phyloP scores from a whole-genome alignment of 2,329 filamentous ascomycete genomes.

The Botrytis medusae region DNA sequence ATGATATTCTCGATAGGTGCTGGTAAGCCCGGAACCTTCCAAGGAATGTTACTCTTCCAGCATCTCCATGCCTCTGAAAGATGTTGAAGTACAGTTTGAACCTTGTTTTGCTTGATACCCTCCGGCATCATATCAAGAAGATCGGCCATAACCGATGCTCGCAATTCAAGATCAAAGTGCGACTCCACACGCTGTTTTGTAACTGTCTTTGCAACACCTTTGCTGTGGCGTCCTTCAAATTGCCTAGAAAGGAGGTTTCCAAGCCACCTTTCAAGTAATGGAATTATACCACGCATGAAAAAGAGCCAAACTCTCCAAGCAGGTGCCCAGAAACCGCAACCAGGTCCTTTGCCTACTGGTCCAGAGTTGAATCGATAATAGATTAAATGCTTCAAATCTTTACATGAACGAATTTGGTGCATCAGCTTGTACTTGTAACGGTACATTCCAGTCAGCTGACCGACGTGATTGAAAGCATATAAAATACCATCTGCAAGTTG shows the following conservation, averaged over 20 bases:
- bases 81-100: constrained; percentile 96
- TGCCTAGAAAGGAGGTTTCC: constrained; percentile 95
- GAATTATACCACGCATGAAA: constrained; percentile 98
- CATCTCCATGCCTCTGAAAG: constrained; percentile 97
- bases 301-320: constrained; percentile 99
- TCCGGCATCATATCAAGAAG: constrained; percentile 99
- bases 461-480: constrained; percentile 99
- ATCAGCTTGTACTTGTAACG: constrained; percentile 99
- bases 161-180: constrained; percentile 94
- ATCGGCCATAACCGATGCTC: constrained; percentile 97
- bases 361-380: constrained; percentile 99
- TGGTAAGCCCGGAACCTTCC: constrained; percentile 96
- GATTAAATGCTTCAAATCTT: constrained; percentile 97
- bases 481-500: constrained; percentile 97
- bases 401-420: constrained; percentile 99
- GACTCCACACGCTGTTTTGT: constrained; percentile 99
- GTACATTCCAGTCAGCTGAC: constrained; percentile 98
- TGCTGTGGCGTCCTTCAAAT: constrained; percentile 97
- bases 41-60: constrained; percentile 99
- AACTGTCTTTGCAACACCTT: constrained; percentile 97
- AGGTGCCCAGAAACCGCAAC: constrained; percentile 98
- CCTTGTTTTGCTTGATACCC: constrained; percentile 98
- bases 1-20: constrained; percentile 99
- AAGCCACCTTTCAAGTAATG: constrained; percentile 93
- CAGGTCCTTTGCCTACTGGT: constrained; percentile 93